Percentiles rank a stretch among this genome's conserved stretches.
Evolutionary conservation across 1,284 basidiomycete genomes (phyloP).

Genomic region (Volvariella volvacea): DNA sequence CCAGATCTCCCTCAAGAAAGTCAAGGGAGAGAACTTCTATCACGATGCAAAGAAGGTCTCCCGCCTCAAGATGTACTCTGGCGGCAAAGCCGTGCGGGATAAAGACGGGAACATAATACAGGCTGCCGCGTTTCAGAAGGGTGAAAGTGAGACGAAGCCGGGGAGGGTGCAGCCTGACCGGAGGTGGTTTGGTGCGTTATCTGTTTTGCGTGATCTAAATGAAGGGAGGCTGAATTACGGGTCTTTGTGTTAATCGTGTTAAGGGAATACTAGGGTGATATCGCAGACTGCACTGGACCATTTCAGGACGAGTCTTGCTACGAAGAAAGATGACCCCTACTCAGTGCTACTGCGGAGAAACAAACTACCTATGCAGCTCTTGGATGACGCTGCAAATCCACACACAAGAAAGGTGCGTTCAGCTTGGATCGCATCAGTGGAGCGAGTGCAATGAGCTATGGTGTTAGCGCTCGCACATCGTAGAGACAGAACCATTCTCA

Average conservation of each 20-base stretch:
- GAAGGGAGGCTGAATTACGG: slow-evolving; percentile 7
- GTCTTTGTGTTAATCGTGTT: slow-evolving; percentile 1
- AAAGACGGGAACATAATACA: slow-evolving; percentile 86
- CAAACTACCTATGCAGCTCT: slow-evolving; percentile 90
- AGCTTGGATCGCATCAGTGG: neutral
- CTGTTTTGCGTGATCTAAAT: slow-evolving; percentile 14
- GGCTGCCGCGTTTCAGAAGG: slow-evolving; percentile 90
- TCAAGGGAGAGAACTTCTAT: slow-evolving; percentile 92
- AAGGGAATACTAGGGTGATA: slow-evolving; percentile 96
- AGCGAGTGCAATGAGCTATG: neutral
- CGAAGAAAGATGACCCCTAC: slow-evolving; percentile 88
- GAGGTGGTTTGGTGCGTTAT: slow-evolving; percentile 92
- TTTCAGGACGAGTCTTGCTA: slow-evolving; percentile 80
- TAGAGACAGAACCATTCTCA: slow-evolving; percentile 87
- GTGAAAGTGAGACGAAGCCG: slow-evolving; percentile 80
- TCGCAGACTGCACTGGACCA: slow-evolving; percentile 94
- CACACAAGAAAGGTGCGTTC: slow-evolving; percentile 64
- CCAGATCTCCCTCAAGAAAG: slow-evolving; percentile 55
- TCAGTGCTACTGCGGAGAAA: slow-evolving; percentile 88
- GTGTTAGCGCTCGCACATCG: slow-evolving; percentile 76
- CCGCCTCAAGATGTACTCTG: slow-evolving; percentile 84
- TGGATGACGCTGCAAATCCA: slow-evolving; percentile 82
- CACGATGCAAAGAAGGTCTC: slow-evolving; percentile 83
- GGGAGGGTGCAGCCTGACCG: slow-evolving; percentile 91
- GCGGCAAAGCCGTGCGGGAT: slow-evolving; percentile 85